A percentile compares a stretch with the other conserved stretches of the same genome.
Conservation (phyloP, 352 stramenopile genomes). For the Aphanomyces astaci region DNA sequence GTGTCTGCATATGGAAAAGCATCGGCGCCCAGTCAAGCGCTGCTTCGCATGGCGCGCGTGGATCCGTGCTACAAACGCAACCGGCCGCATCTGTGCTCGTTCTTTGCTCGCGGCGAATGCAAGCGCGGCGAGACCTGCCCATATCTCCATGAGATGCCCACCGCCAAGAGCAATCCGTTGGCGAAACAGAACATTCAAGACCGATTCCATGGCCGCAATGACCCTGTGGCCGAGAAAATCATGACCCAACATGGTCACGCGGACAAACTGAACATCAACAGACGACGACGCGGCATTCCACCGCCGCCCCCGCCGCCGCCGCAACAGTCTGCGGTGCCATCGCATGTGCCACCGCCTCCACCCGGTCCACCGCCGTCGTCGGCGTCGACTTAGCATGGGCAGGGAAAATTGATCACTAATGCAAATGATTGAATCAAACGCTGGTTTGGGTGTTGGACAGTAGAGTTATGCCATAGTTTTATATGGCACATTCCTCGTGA, state of each 20-base stretch:
- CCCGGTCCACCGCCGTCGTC: background rate
- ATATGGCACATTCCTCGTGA: too few species aligned
- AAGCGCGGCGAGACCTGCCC: slow-evolving; percentile 88
- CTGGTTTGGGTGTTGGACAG: too few species aligned
- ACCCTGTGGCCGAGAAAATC: slow-evolving; percentile 90
- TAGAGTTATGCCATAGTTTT: too few species aligned
- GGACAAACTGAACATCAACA: slow-evolving; percentile 9
- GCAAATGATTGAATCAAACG: background rate
- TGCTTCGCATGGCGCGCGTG: slow-evolving; percentile 76
- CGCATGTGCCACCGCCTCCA: slow-evolving; percentile 13
- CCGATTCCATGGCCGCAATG: slow-evolving; percentile 90
- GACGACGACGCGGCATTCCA: slow-evolving; percentile 15
- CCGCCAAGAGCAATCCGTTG: slow-evolving; percentile 87
- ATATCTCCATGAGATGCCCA: slow-evolving; percentile 93
- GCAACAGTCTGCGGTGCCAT: background rate
- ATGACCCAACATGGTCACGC: slow-evolving; percentile 32
- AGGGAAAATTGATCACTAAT: background rate
- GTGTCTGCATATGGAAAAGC: slow-evolving; percentile 82
- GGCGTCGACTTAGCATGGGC: background rate
- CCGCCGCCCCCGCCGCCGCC: slow-evolving; percentile 13
- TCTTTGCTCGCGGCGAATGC: slow-evolving; percentile 92
- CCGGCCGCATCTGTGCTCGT: slow-evolving; percentile 89
- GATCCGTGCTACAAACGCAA: slow-evolving; percentile 91
- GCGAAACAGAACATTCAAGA: slow-evolving; percentile 95
- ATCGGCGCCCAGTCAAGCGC: slow-evolving; percentile 54